Base-by-base conservation (phyloP, 352 stramenopile species). In the Bremia lactucae region DNA sequence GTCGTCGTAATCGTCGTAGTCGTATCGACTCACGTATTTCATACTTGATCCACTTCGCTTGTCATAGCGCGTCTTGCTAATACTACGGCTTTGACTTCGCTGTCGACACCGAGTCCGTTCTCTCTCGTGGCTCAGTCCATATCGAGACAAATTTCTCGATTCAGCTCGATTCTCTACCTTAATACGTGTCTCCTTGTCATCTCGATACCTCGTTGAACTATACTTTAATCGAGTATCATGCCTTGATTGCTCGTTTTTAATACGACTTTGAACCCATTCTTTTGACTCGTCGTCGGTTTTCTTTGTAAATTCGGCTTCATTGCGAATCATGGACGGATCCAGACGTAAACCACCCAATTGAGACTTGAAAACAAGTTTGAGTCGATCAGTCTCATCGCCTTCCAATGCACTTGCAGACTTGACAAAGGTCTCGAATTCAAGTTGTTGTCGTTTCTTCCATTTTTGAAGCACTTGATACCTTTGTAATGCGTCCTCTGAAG, bases 371-470 rank as follows among this genome's bases (percentile, higher is more conserved):
- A 57, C 58, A 13, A 73, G 53, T 31, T 71, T 73, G 0, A 76
- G 33, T 20, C 51, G 68, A 22, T 42, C 59, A 8, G 55, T 41
- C 8, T 66, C 57, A 4, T 57, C 52, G 2, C 55, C 56, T 31
- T 67, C 64, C 14, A 49, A 35, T 3, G 48, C 37, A 3, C 43
- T 55, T 0, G 50, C 39, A 9, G 62, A 70, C 3, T 61, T 63
- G 2, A 71, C 47, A 15, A 90, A 28, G 2, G 46, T 45, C 10
- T 90, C 67, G 46, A 86, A 87, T 35, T 80, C 65, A 8, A 44
- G 57, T 21, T 67, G 59, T 42, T 90, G 77, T 6, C 46, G 64
- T 41, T 67, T 72, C 25, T 86, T 90, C 77, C 77, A 90, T 18
- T 63, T 62, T 10, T 66, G 55, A 19, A 90, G 45, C 13, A 58